These are phyloP conservation scores for Thelonectria blattea DNA, from an alignment of 2,329 filamentous ascomycete genomes.

Conservation along the genomic window DNA sequence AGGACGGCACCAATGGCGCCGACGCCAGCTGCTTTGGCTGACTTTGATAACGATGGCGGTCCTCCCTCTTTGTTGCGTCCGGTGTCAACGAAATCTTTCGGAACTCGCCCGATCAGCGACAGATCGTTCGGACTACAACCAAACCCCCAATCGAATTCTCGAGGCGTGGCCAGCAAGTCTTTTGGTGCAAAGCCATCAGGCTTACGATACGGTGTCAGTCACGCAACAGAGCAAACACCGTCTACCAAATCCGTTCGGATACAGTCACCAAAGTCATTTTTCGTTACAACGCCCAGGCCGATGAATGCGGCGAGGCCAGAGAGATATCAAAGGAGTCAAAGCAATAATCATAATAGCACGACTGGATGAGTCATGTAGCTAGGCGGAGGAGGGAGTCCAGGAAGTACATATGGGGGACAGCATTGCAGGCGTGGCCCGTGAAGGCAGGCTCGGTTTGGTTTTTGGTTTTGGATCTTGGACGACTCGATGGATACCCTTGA, in stretches of 20 bases:
- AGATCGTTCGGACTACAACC: constrained; percentile 18
- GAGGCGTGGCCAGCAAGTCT: constrained; percentile 26
- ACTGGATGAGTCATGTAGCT: constrained; percentile 19
- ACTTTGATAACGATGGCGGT: constrained; percentile 7
- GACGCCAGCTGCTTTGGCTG: constrained; percentile 2
- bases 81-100: constrained; percentile 17
- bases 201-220: constrained; percentile 22
- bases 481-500: constrained; percentile 36
- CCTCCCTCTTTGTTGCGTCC: constrained; percentile 7
- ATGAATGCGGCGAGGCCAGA: constrained; percentile 12
- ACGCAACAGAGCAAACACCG: constrained; percentile 17
- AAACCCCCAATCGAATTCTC: constrained; percentile 16
- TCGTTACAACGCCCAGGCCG: constrained; percentile 18
- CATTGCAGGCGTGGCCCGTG: not conserved
- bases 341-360: constrained; percentile 15
- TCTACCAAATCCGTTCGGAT: constrained; percentile 35
- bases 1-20: not conserved
- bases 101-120: constrained; percentile 16
- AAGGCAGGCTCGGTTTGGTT: constrained; percentile 20
- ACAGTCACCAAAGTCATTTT: constrained; percentile 32
- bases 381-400: not conserved
- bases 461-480: constrained; percentile 24
- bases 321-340: constrained; percentile 1
- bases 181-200: constrained; percentile 27
- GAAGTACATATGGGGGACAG: not conserved